Evolutionary conservation across 352 stramenopile genomes (phyloP), one percentile per base, ranked within the genome.

Genomic region (Phytophthora citrophthora): DNA sequence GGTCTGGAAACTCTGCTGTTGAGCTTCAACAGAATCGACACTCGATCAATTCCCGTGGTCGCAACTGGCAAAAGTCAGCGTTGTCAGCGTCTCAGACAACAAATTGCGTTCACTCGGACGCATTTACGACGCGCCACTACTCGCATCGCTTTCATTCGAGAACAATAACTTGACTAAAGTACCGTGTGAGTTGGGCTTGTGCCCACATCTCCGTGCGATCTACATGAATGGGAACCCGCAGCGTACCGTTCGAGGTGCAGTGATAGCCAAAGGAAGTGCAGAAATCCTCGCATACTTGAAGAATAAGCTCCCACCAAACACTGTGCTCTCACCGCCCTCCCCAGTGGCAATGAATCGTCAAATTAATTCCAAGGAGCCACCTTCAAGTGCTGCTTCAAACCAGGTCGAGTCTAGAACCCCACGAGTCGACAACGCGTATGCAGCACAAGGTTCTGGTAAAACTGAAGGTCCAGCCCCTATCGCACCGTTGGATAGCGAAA

Each of bases 191-290:
- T 67, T 96, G 0, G 87, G 77, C 0, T 65, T 94, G 12, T 93
- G 80, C 38, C 72, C 69, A 1, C 65, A 84, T 15, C 67, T 96
- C 32, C 78, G 79, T 15, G 74, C 83, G 6, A 77, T 97, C 18
- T 89, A 91, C 68, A 83, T 96, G 67, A 94, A 92, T 44, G 86
- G 86, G 6, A 97, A 95, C 54, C 88, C 88, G 8, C 88, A 96
- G 50, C 86, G 89, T 47, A 92, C 83, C 2, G 76, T 97, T 11
- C 82, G 88, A 18, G 79, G 83, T 1, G 77, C 50, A 10, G 70
- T 91, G 26, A 81, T 97, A 24, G 79, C 83, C 55, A 92, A 94
- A 67, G 88, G 88, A 27, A 94, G 81, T 50, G 57, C 76, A 3
- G 82, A 88, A 54, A 83, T 95, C 60, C 56, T 94, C 27, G 66